A percentile compares a stretch with the other conserved stretches of the same genome.
Conservation (phyloP, 2,329 filamentous ascomycete genomes). For the Penicillium sp. region DNA sequence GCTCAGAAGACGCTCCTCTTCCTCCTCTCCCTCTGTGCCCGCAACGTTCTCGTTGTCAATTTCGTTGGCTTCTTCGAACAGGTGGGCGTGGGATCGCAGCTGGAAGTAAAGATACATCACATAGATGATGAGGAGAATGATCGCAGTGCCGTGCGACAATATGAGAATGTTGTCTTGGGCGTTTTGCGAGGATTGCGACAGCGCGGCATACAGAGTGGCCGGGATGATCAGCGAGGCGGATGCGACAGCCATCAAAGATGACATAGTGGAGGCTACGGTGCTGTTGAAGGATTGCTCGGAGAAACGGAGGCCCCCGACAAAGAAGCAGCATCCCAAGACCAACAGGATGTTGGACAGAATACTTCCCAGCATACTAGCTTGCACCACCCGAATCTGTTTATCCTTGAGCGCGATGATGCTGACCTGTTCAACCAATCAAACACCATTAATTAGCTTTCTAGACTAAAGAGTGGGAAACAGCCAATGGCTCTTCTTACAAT, state of each 20-base stretch:
- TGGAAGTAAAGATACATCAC: slow-evolving; percentile 77
- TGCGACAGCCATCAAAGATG: slow-evolving; percentile 71
- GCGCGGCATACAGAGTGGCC: slow-evolving; percentile 69
- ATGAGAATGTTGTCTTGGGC: slow-evolving; percentile 59
- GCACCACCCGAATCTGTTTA: slow-evolving; percentile 91
- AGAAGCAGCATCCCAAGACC: slow-evolving; percentile 78
- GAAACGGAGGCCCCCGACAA: slow-evolving; percentile 70
- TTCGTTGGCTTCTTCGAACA: slow-evolving; percentile 60
- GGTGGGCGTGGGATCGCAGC: slow-evolving; percentile 69
- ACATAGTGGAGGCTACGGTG: slow-evolving; percentile 55
- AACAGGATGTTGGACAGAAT: slow-evolving; percentile 93
- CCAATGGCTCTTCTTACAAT: slow-evolving; percentile 69
- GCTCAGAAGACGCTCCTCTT: slow-evolving; percentile 57
- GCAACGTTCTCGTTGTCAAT: slow-evolving; percentile 43
- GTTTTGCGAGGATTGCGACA: slow-evolving; percentile 46
- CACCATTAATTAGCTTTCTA: background rate
- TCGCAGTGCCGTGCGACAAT: slow-evolving; percentile 72
- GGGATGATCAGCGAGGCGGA: slow-evolving; percentile 78
- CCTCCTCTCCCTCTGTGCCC: slow-evolving; percentile 40
- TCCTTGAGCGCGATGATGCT: slow-evolving; percentile 87
- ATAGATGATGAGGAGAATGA: slow-evolving; percentile 74
- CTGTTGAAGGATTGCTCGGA: slow-evolving; percentile 64
- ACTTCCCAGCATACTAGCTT: slow-evolving; percentile 94
- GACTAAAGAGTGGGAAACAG: background rate
- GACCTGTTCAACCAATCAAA: slow-evolving; percentile 55